A percentile compares a stretch with the other conserved stretches of the same genome.
phyloP scores from a whole-genome alignment of 2,329 filamentous ascomycete genomes.

The Daldinia eschscholtzii region DNA sequence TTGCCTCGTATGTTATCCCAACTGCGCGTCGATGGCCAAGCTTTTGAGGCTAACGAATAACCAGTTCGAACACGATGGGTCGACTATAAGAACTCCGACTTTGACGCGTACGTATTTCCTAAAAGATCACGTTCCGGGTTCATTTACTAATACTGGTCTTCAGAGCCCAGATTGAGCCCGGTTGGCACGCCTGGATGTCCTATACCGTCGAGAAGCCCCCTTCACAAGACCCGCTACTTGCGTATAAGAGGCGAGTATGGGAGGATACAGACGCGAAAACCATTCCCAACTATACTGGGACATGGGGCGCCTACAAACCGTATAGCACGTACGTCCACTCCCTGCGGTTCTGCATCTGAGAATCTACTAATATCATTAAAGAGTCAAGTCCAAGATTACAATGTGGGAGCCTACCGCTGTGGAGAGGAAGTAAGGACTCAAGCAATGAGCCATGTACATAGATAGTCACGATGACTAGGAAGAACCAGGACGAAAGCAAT shows the following conservation, averaged over 20 bases:
- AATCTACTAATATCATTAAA: conserved; percentile 50
- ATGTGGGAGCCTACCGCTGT: conserved; percentile 63
- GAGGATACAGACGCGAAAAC: conserved; percentile 77
- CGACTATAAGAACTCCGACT: conserved; percentile 92
- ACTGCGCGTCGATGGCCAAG: background rate
- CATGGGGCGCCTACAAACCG: conserved; percentile 85
- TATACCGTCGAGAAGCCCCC: conserved; percentile 93
- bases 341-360: no score
- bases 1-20: conserved; percentile 77
- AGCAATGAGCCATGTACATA: conserved; percentile 31
- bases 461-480: conserved; percentile 19
- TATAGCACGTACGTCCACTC: conserved; percentile 86
- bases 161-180: conserved; percentile 88
- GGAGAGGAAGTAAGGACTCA: conserved; percentile 46
- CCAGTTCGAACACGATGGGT: conserved; percentile 96
- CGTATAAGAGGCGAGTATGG: conserved; percentile 77
- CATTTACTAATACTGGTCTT: conserved; percentile 31
- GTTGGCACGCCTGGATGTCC: conserved; percentile 98
- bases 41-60: conserved; percentile 25
- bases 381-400: conserved; percentile 66
- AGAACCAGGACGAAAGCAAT: conserved; percentile 12
- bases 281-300: conserved; percentile 80
- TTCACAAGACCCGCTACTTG: conserved; percentile 77
- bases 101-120: conserved; percentile 71
- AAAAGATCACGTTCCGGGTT: background rate